Conservation (phyloP, 257 asterid genomes). For the Cinchona pubescens region DNA sequence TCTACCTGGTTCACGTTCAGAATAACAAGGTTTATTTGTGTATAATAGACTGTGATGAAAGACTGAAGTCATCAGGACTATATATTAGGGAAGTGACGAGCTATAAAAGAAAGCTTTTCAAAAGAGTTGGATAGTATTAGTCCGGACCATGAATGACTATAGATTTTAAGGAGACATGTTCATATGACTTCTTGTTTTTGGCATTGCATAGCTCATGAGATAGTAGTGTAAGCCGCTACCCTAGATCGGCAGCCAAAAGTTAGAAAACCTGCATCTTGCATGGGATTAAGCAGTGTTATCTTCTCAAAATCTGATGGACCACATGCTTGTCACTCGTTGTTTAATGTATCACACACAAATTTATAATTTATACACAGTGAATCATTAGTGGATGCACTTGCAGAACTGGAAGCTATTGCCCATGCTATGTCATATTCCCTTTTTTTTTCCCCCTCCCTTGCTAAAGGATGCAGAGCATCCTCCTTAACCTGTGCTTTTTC, state of each 20-base stretch:
- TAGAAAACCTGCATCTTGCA: neutral
- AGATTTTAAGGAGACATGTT: neutral
- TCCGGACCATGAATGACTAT: neutral
- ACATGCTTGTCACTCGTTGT: neutral
- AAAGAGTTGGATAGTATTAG: neutral
- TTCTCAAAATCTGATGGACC: neutral
- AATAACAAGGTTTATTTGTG: neutral
- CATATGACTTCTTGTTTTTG: no score
- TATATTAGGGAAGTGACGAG: neutral
- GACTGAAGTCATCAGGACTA: constrained; percentile 1
- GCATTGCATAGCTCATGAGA: neutral
- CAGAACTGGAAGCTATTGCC: neutral
- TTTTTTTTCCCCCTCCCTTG: neutral
- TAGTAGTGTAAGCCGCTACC: neutral
- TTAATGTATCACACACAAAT: neutral
- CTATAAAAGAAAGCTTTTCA: neutral
- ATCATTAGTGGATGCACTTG: neutral
- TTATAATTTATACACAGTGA: neutral
- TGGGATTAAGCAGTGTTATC: neutral
- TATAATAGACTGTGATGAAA: neutral
- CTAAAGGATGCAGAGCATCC: neutral
- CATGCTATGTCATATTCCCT: neutral
- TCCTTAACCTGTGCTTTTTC: neutral
- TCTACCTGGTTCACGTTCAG: neutral
- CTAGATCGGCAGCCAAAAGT: neutral